Conservation (phyloP, 2,329 filamentous ascomycete species). For the Aureobasidium musti region DNA sequence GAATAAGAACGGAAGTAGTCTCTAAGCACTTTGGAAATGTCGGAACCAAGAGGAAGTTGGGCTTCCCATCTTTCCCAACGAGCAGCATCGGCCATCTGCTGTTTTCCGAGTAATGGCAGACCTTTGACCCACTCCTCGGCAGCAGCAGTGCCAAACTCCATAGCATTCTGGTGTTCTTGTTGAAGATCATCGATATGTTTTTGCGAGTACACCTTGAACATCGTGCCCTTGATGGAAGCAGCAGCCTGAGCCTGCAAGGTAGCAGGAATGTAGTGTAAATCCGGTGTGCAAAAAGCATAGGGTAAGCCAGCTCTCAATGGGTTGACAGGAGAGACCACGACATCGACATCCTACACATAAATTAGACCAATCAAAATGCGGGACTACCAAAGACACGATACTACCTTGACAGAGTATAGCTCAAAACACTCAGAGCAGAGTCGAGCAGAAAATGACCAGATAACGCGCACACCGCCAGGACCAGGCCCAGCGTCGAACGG, state of each 20-base stretch:
- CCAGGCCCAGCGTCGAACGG: constrained; percentile 65
- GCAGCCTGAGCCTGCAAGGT: constrained; percentile 56
- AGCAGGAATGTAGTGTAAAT: constrained; percentile 62
- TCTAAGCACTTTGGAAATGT: constrained; percentile 38
- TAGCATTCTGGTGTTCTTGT: constrained; percentile 63
- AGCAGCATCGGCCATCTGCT: constrained; percentile 61
- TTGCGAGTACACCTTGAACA: constrained; percentile 68
- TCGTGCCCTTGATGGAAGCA: constrained; percentile 51
- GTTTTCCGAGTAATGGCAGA: constrained; percentile 63
- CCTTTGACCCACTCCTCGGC: constrained; percentile 80
- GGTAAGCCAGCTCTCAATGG: constrained; percentile 68
- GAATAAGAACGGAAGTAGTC: constrained; percentile 40
- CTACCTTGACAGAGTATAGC: constrained; percentile 65
- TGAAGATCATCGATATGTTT: constrained; percentile 64
- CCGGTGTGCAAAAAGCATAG: constrained; percentile 64
- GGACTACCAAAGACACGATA: constrained; percentile 24
- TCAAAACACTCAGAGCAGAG: constrained; percentile 68
- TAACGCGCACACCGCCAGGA: constrained; percentile 58
- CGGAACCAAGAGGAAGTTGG: constrained; percentile 35
- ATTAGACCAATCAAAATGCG: constrained; percentile 32
- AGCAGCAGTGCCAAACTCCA: constrained; percentile 65
- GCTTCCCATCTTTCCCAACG: constrained; percentile 76
- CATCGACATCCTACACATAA: constrained; percentile 64
- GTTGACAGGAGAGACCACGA: constrained; percentile 64
- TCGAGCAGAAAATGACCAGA: constrained; percentile 72